Base-by-base conservation (phyloP, 2,329 filamentous ascomycete genomes). In the Chaetomium globosum region DNA sequence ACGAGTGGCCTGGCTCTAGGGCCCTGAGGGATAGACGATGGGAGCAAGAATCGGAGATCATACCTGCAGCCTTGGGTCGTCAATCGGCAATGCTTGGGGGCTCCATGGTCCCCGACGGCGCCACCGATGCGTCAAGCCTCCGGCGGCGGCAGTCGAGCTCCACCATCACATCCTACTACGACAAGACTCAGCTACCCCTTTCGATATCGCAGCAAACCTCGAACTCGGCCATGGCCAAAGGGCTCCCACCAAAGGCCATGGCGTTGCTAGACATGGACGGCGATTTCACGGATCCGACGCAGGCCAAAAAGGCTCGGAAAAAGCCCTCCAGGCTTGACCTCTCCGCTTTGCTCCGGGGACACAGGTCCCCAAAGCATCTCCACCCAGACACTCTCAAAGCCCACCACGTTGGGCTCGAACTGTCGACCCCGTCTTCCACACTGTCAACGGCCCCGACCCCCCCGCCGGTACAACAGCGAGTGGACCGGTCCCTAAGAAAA, bases 191-290 rank as follows among this genome's bases (percentile, higher is more conserved):
- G 70, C 78, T 83, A 56, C 83, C 84, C 12, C 77, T 86, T 5
- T 79, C 82, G n/a, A 81, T 85, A 66, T 85, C 84, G 0, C 84
- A 86, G 70, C 84, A 87, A 72, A 86, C 85, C 0, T 85, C 84
- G 0, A 82, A 79, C 52, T 85, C 84, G 1, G 82, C 83, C 65
- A 86, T 87, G 80, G 83, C 84, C 26, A 85, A 83, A 69, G 83
- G 83, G 3, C 72, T 82, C 5, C 82, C 83, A 0, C 71, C 77
- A 53, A 85, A 85, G 69, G 77, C 80, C 0, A 78, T 77, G 60
- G 75, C 76, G 49, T 71, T 83, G 55, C 75, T 85, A 26, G 81
- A 83, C 68, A 78, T 82, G 62, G 80, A 82, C 58, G 77, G 77
- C 9, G 66, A 69, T 69, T 73, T 72, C 49, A 48, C 59, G 67